Percentiles rank a stretch among this genome's conserved stretches.
Conservation (phyloP, 768 basidiomycete genomes). For the Multifurca ochricompacta region DNA sequence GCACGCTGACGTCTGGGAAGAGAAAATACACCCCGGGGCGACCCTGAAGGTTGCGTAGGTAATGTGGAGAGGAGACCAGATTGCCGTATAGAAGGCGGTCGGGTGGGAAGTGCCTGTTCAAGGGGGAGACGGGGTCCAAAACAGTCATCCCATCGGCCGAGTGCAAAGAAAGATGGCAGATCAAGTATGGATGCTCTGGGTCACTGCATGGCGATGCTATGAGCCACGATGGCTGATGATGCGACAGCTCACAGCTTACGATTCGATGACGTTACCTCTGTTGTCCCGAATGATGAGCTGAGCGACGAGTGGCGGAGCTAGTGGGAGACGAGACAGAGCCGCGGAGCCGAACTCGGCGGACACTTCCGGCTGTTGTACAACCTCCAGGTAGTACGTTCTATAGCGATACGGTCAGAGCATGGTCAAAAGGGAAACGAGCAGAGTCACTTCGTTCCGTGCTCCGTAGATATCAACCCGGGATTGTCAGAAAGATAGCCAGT, state of each 20-base stretch:
- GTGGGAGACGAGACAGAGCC: constrained; percentile 68
- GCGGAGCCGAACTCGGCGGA: constrained; percentile 76
- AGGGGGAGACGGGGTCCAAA: constrained; percentile 57
- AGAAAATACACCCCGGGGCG: constrained; percentile 79
- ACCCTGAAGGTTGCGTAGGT: constrained; percentile 73
- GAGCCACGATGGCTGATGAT: constrained; percentile 10
- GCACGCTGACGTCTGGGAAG: constrained; percentile 86
- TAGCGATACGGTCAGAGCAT: not conserved
- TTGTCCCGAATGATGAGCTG: constrained; percentile 70
- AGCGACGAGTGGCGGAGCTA: constrained; percentile 79
- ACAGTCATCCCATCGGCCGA: constrained; percentile 57
- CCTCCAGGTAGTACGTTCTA: constrained; percentile 66
- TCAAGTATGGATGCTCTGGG: constrained; percentile 78
- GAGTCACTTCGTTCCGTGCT: constrained; percentile 21
- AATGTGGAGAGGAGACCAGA: constrained; percentile 74
- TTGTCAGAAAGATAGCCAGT: constrained; percentile 9
- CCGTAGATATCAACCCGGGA: constrained; percentile 12
- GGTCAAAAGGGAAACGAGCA: not conserved
- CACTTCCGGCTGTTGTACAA: constrained; percentile 76
- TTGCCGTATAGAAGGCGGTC: constrained; percentile 75
- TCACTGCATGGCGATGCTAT: constrained; percentile 43
- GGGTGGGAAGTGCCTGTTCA: constrained; percentile 38
- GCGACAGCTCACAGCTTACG: constrained; percentile 48
- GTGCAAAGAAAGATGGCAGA: constrained; percentile 74
- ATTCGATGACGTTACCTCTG: constrained; percentile 61